A percentile compares a stretch with the other conserved stretches of the same genome.
phyloP scores from a whole-genome alignment of 202 grass and related monocot genomes.

The Saccharum hybrid region DNA sequence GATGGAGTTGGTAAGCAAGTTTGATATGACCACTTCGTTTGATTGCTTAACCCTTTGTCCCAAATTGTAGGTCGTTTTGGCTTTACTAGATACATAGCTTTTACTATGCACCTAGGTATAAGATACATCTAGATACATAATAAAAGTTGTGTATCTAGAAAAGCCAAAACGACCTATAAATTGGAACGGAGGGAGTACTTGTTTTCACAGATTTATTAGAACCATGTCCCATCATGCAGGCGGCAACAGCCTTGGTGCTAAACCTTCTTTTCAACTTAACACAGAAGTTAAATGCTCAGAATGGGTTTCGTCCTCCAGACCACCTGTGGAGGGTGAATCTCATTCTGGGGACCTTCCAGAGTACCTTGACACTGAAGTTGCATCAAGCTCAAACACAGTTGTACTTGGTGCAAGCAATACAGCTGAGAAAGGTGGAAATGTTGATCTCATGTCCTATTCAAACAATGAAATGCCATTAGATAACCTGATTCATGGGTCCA shows the following conservation, averaged over 20 bases:
- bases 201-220: conserved; percentile 33
- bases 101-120: neutral
- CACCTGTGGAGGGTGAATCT: conserved; percentile 45
- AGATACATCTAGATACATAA: neutral
- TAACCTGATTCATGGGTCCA: conserved; percentile 48
- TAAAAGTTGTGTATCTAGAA: neutral
- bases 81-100: neutral
- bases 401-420: conserved; percentile 39
- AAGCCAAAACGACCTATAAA: neutral
- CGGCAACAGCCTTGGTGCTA: conserved; percentile 49
- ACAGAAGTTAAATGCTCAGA: conserved; percentile 42
- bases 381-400: conserved; percentile 43
- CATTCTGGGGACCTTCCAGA: conserved; percentile 40
- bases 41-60: neutral
- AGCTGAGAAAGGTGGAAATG: conserved; percentile 39
- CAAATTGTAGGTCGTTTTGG: neutral
- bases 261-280: conserved; percentile 46
- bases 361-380: conserved; percentile 39
- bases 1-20: conserved; percentile 63
- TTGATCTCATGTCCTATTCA: conserved; percentile 41
- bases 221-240: conserved; percentile 48
- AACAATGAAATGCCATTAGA: conserved; percentile 42
- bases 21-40: conserved; percentile 32
- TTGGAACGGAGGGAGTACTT: neutral
- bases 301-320: conserved; percentile 53